Evolutionary conservation across 371 early-diverging fungal genomes (phyloP).

Genomic region (Rhizopus stolonifer): DNA sequence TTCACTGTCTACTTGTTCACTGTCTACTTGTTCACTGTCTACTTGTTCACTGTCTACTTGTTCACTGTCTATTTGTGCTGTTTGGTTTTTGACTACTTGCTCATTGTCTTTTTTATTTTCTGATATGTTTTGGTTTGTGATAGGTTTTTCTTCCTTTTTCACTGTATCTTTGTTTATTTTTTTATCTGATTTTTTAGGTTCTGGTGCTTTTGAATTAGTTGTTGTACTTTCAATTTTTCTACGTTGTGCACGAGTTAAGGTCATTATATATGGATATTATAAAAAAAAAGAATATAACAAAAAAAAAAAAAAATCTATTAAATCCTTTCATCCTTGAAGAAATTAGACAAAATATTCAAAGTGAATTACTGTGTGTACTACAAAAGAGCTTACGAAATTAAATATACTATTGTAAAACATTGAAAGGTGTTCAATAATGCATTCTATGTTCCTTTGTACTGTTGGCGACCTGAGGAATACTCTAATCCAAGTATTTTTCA

Average conservation of each 20-base stretch:
- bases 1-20: not conserved
- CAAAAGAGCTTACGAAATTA: no score
- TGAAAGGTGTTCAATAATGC: no score
- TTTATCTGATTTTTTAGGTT: not conserved
- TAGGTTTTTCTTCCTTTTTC: not conserved
- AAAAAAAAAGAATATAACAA: not conserved
- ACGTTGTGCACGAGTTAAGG: conserved; percentile 24
- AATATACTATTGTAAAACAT: no score
- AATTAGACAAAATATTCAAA: no score
- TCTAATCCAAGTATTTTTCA: no score
- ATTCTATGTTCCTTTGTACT: no score
- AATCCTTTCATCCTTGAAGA: no score
- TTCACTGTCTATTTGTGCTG: no score
- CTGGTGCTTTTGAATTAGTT: not conserved
- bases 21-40: not conserved
- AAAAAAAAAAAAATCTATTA: not conserved
- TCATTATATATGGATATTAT: conserved; percentile 7
- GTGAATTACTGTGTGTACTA: no score
- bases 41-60: no score
- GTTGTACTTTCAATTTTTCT: conserved; percentile 16
- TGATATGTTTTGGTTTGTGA: no score
- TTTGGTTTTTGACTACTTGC: not conserved
- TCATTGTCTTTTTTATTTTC: not conserved
- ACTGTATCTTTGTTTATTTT: not conserved
- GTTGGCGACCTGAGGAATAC: no score